Percentiles rank a stretch among this genome's conserved stretches.
These are phyloP conservation scores for Xylaria sp. DNA, from an alignment of 2,329 filamentous ascomycete species.

Conservation along the genomic window DNA sequence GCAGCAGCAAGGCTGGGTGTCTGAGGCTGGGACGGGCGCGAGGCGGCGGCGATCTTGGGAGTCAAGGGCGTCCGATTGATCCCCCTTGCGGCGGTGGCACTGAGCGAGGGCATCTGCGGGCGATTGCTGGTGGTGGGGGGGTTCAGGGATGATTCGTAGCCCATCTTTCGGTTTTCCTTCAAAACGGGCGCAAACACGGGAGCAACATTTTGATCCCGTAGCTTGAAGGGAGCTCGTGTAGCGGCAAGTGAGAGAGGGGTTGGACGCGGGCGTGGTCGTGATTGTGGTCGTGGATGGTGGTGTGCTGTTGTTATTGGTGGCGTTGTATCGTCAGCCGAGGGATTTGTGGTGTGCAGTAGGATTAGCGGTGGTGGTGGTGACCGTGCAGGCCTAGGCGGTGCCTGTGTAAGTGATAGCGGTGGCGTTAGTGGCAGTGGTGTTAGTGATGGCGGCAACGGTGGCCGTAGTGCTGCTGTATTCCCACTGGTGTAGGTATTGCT, in stretches of 20 bases:
- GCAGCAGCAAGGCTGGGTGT: slow-evolving; percentile 31
- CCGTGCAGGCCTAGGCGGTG: background rate
- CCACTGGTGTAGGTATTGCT: slow-evolving; percentile 21
- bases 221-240: slow-evolving; percentile 29
- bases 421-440: background rate
- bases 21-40: slow-evolving; percentile 29
- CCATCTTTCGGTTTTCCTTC: slow-evolving; percentile 44
- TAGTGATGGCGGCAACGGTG: background rate
- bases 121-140: slow-evolving; percentile 54
- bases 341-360: slow-evolving; percentile 9
- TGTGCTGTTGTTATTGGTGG: background rate
- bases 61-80: slow-evolving; percentile 56
- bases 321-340: slow-evolving; percentile 4
- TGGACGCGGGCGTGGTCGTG: background rate
- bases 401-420: background rate
- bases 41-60: slow-evolving; percentile 57
- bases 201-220: slow-evolving; percentile 49
- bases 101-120: slow-evolving; percentile 72
- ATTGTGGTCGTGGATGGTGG: background rate
- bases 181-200: slow-evolving; percentile 38
- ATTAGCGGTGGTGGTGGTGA: background rate
- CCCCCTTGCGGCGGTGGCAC: slow-evolving; percentile 63
- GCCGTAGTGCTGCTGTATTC: background rate
- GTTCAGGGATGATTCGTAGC: slow-evolving; percentile 51
- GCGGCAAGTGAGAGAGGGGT: background rate